phyloP scores from a whole-genome alignment of 352 stramenopile species.

The Globisporangium cylindrosporum region DNA sequence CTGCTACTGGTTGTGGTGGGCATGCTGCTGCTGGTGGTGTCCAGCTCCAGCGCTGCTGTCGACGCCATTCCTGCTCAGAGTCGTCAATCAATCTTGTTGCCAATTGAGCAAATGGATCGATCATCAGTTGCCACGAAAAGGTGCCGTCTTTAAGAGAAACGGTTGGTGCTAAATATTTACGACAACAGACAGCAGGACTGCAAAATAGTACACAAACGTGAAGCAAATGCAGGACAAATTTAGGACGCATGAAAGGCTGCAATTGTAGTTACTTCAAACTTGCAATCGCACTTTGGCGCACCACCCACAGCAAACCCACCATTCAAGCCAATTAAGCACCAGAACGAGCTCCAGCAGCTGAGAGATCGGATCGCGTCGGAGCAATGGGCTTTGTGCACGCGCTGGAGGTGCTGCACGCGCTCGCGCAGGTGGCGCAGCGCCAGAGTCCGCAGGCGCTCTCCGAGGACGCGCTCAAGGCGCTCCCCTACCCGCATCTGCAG shows the following conservation, averaged over 20 bases:
- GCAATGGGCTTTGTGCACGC: slow-evolving; percentile 43
- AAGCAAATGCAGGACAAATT: too few relatives aligned
- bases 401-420: slow-evolving; percentile 46
- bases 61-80: not conserved
- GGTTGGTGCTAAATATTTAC: too few relatives aligned
- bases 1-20: not conserved
- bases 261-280: not conserved
- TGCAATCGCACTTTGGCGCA: not conserved
- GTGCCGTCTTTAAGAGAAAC: too few relatives aligned
- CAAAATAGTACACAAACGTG: too few relatives aligned
- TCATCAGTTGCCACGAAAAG: too few relatives aligned
- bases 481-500: slow-evolving; percentile 44
- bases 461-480: not conserved
- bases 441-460: slow-evolving; percentile 8
- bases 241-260: not conserved
- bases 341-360: not conserved
- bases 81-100: too few relatives aligned
- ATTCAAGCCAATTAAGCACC: not conserved
- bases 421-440: slow-evolving; percentile 28
- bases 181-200: too few relatives aligned
- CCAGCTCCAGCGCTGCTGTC: not conserved
- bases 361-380: not conserved
- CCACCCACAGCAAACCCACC: not conserved
- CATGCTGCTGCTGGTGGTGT: not conserved
- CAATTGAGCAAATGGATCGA: too few relatives aligned